phyloP scores from a whole-genome alignment of 495 filamentous ascomycete genomes.

The Paragyromitra xinjiangensis region DNA sequence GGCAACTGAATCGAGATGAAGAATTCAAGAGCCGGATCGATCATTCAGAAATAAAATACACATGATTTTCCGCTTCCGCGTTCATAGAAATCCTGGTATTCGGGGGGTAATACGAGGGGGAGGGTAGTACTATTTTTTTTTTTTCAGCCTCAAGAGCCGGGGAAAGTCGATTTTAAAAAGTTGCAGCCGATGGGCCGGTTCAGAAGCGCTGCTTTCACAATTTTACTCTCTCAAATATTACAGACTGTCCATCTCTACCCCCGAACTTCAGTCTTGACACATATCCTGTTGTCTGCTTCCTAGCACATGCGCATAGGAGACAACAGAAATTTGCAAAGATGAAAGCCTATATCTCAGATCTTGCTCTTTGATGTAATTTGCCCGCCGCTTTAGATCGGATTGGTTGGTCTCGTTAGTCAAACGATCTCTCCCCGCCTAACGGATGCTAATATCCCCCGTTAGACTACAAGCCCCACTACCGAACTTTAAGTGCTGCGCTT shows the following conservation, averaged over 20 bases:
- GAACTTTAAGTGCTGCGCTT: not conserved
- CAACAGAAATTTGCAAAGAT: not conserved
- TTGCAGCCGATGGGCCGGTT: not conserved
- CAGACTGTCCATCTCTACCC: too few relatives aligned
- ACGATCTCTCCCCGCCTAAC: not conserved
- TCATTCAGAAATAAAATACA: not conserved
- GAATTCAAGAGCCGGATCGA: not conserved
- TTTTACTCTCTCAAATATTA: not conserved
- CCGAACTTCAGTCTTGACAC: too few relatives aligned
- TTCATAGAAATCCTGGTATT: not conserved
- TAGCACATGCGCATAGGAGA: too few relatives aligned
- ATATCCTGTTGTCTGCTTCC: too few relatives aligned
- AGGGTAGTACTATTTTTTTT: not conserved
- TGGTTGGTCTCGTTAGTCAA: not conserved
- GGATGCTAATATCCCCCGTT: not conserved
- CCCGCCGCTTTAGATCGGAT: not conserved
- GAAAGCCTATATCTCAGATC: not conserved
- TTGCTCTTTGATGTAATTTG: not conserved
- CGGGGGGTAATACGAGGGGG: not conserved
- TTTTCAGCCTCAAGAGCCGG: not conserved
- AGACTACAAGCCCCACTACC: not conserved
- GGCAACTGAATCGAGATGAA: conserved; percentile 20
- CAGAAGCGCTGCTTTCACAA: not conserved
- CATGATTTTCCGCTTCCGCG: not conserved
- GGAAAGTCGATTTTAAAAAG: not conserved